Percentiles rank a stretch among this genome's conserved stretches.
phyloP scores from a whole-genome alignment of 2,329 filamentous ascomycete species.

The Colletotrichum filicis region DNA sequence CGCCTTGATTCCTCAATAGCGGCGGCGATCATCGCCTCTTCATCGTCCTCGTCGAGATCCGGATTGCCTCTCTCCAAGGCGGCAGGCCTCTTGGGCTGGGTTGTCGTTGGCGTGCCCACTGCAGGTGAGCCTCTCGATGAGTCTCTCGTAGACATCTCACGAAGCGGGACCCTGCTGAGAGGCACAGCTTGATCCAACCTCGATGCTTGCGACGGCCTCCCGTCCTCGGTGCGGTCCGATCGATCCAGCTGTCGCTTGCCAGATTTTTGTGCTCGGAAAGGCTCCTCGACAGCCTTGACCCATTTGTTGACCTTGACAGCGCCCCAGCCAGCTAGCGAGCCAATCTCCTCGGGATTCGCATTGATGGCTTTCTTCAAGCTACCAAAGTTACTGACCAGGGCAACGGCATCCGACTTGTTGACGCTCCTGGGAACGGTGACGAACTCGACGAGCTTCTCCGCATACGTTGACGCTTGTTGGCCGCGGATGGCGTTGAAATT shows the following conservation, averaged over 20 bases:
- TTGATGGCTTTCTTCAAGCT: constrained; percentile 89
- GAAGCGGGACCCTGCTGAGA: constrained; percentile 51
- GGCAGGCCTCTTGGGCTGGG: constrained; percentile 35
- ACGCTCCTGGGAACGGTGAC: constrained; percentile 89
- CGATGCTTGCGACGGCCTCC: constrained; percentile 38
- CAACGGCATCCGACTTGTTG: constrained; percentile 94
- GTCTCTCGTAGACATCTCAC: constrained; percentile 48
- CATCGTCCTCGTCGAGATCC: constrained; percentile 56
- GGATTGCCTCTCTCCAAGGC: constrained; percentile 52
- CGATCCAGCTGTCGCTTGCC: constrained; percentile 56
- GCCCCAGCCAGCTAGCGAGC: constrained; percentile 90
- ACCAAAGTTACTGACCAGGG: constrained; percentile 91
- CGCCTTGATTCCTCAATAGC: constrained; percentile 59
- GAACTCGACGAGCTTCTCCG: constrained; percentile 90
- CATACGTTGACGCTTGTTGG: constrained; percentile 84
- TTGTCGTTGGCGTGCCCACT: constrained; percentile 23
- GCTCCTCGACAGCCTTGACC: constrained; percentile 84
- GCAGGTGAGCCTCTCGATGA: constrained; percentile 38
- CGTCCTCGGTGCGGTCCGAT: constrained; percentile 41
- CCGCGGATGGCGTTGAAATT: constrained; percentile 83
- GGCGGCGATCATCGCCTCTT: constrained; percentile 60
- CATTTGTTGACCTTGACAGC: constrained; percentile 93
- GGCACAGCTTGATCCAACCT: constrained; percentile 52
- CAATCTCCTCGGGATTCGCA: constrained; percentile 86
- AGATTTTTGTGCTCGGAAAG: constrained; percentile 81